phyloP scores from a whole-genome alignment of 2,329 filamentous ascomycete genomes.

The Pseudocercospora ulei region DNA sequence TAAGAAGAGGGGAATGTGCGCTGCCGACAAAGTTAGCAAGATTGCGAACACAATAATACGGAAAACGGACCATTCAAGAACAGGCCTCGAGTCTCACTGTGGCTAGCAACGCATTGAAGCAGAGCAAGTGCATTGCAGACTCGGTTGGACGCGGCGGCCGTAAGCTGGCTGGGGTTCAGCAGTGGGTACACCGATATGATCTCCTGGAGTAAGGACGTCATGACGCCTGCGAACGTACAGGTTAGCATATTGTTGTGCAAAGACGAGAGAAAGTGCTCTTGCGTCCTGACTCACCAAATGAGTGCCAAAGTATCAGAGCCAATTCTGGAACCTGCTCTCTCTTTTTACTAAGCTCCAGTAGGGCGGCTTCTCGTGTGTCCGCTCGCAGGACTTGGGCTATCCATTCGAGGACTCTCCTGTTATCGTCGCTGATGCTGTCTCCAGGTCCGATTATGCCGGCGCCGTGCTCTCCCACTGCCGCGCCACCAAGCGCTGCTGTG shows the following conservation, averaged over 20 bases:
- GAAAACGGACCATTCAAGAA: constrained; percentile 73
- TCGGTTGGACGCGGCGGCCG: constrained; percentile 90
- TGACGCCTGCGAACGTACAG: constrained; percentile 58
- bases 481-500: constrained; percentile 13
- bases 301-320: constrained; percentile 94
- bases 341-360: constrained; percentile 97
- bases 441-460: constrained; percentile 29
- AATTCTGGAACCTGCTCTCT: constrained; percentile 94
- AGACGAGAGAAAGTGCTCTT: neutral
- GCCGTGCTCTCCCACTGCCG: constrained; percentile 20
- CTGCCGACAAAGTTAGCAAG: constrained; percentile 43
- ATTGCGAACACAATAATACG: neutral
- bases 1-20: constrained; percentile 92
- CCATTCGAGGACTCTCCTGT: constrained; percentile 81
- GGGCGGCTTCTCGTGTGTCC: constrained; percentile 73
- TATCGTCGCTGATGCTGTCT: constrained; percentile 57
- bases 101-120: constrained; percentile 91
- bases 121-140: constrained; percentile 95
- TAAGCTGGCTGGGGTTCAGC: constrained; percentile 91
- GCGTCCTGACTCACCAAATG: constrained; percentile 61
- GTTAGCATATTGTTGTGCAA: constrained; percentile 5
- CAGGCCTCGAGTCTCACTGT: constrained; percentile 87
- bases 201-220: constrained; percentile 94
- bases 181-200: constrained; percentile 98
- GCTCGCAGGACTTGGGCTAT: constrained; percentile 87